Conservation (phyloP, 192 early-diverging fungal genomes). For the Jimgerdemannia flammicorona region DNA sequence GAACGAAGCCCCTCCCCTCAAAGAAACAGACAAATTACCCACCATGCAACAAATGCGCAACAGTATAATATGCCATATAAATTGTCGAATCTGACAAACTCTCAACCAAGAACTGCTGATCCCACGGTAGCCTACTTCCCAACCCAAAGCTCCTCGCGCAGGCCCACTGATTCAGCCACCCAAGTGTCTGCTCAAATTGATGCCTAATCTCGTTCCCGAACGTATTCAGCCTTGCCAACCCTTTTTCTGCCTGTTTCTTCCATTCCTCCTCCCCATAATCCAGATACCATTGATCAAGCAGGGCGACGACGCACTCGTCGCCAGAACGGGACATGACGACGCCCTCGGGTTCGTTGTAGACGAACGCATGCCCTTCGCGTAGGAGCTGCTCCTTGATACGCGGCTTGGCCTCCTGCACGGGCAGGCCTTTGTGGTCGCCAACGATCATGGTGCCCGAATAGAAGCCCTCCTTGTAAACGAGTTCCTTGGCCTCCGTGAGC, state of each 20-base stretch:
- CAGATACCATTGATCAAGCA: slow-evolving; percentile 98
- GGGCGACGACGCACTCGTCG: slow-evolving; percentile 95
- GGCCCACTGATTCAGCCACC: slow-evolving; percentile 96
- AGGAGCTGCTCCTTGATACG: slow-evolving; percentile 78
- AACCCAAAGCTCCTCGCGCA: slow-evolving; percentile 94
- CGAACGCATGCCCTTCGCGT: slow-evolving; percentile 66
- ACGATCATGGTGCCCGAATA: slow-evolving; percentile 86
- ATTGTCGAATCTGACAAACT: slow-evolving; percentile 97
- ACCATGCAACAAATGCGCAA: slow-evolving; percentile 87
- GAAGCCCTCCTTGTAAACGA: slow-evolving; percentile 97
- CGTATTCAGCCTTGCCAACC: slow-evolving; percentile 77
- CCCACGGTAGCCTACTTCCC: slow-evolving; percentile 93
- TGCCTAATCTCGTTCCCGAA: slow-evolving; percentile 79
- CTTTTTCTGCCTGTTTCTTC: slow-evolving; percentile 71
- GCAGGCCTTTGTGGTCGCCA: slow-evolving; percentile 76
- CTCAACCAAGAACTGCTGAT: slow-evolving; percentile 89
- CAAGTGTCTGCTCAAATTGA: slow-evolving; percentile 82
- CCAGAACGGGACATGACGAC: slow-evolving; percentile 91
- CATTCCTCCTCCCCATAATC: slow-evolving; percentile 93
- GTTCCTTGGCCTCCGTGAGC: slow-evolving; percentile 90
- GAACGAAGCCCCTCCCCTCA: not conserved
- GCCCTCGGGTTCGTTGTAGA: slow-evolving; percentile 94
- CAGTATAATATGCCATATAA: slow-evolving; percentile 99
- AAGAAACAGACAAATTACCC: not conserved
- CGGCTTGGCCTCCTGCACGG: slow-evolving; percentile 90